Base-by-base conservation (phyloP, 805 yeast genomes). In the Yarrowia sp. region DNA sequence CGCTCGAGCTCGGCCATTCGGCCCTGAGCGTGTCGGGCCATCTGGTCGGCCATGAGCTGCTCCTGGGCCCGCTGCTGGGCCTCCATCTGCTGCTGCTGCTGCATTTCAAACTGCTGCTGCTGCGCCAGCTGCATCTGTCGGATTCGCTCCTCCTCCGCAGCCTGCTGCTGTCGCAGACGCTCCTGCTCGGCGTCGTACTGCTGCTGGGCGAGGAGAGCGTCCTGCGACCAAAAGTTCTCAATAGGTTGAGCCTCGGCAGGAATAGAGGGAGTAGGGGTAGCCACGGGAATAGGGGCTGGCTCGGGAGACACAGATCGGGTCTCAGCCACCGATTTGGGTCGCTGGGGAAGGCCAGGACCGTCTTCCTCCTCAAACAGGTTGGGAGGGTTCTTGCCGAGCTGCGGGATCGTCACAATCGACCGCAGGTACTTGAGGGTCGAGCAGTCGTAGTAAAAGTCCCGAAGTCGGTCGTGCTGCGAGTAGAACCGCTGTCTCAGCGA, bases 391-490 rank as follows among this genome's bases (percentile, higher is more conserved):
- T 78, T 77, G 0, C 87, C 82, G 69, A 89, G 80, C 72, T 87
- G 84, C 38, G 97, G 97, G 72, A 91, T 87, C 1, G 92, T 88
- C 58, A 93, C 89, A 76, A 93, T 83, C 43, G 93, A 85, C 1
- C 96, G 87, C 74, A 93, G 83, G 74, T 88, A 91, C 76, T 89
- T 89, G 71, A 94, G 86, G 0, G 94, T 86, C 8, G 94, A 89
- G 76, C 97, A 92, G 74, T 93, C 97, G 35, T 94, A 90, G 79
- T 91, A 94, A 73, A 94, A 92, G 73, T 91, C 94, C 75, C 87
- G 86, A 66, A 94, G 79, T 65, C 89, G 81, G 67, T 84, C 80
- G 75, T 86, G 90, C 77, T 92, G 97, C 19, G 88, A 82, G 72
- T 83, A 83, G 75, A 88, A 94, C 66, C 94, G 82, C 46, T 87